These are phyloP conservation scores for Thermochaetoides thermophila DNA, from an alignment of 495 filamentous ascomycete genomes.

Conservation along the genomic window DNA sequence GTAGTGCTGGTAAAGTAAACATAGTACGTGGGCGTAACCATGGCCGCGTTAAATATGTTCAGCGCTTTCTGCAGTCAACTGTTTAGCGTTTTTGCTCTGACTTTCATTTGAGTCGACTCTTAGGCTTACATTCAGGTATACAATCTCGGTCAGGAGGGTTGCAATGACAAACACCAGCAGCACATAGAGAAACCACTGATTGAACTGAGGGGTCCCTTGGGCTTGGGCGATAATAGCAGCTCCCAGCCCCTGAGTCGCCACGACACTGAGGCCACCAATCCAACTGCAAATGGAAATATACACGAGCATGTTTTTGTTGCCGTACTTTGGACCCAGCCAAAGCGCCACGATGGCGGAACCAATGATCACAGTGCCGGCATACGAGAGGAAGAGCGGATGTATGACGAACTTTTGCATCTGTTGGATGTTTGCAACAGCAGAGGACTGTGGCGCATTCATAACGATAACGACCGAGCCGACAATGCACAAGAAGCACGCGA, in stretches of 20 bases:
- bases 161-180: conserved; percentile 77
- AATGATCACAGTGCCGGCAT: conserved; percentile 70
- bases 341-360: conserved; percentile 56
- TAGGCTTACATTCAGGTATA: conserved; percentile 81
- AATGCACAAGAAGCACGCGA: conserved; percentile 91
- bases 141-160: conserved; percentile 82
- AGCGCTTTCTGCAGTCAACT: conserved; percentile 97
- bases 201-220: conserved; percentile 70
- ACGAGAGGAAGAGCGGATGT: conserved; percentile 70
- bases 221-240: conserved; percentile 82
- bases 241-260: conserved; percentile 85
- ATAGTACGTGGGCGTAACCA: conserved; percentile 97
- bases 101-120: too few relatives aligned
- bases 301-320: conserved; percentile 93
- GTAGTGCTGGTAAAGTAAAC: conserved; percentile 94
- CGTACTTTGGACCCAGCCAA: conserved; percentile 79
- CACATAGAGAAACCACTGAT: conserved; percentile 93
- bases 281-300: conserved; percentile 93
- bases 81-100: too few relatives aligned
- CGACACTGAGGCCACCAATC: conserved; percentile 87
- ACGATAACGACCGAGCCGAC: conserved; percentile 87
- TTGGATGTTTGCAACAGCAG: conserved; percentile 76
- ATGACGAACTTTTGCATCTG: conserved; percentile 86
- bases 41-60: conserved; percentile 90
- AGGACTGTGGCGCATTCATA: conserved; percentile 78